phyloP scores from a whole-genome alignment of 129 eudicot genomes.

The Silybum marianum region DNA sequence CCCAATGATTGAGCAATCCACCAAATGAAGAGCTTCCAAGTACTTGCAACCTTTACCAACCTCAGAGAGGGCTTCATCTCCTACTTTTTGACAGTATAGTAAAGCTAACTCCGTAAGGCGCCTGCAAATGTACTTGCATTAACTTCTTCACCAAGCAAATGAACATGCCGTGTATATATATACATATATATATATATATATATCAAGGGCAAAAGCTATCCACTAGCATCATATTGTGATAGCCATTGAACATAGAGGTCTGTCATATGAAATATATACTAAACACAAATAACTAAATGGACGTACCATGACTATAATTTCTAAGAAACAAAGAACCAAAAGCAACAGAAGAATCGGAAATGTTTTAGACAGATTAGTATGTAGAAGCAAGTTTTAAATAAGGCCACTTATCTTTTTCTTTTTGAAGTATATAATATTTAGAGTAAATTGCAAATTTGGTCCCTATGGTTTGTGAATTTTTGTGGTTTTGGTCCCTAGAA shows the following conservation, averaged over 20 bases:
- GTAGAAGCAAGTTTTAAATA: background rate
- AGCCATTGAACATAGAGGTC: background rate
- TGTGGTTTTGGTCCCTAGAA: no score
- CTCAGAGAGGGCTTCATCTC: slow-evolving; percentile 67
- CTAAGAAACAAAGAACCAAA: background rate
- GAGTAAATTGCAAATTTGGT: no score
- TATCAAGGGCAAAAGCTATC: background rate
- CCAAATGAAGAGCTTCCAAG: slow-evolving; percentile 86
- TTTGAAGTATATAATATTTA: background rate
- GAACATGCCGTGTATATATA: background rate
- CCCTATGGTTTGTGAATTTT: no score
- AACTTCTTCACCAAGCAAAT: slow-evolving; percentile 8
- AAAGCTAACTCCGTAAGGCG: slow-evolving; percentile 79
- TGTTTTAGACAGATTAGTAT: background rate
- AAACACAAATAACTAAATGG: background rate
- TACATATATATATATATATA: no score
- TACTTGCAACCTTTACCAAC: slow-evolving; percentile 89
- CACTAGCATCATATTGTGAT: slow-evolving; percentile 7
- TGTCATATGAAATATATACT: background rate
- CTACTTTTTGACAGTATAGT: slow-evolving; percentile 81
- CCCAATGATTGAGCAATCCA: slow-evolving; percentile 81
- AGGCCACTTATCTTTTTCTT: background rate
- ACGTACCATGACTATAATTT: background rate
- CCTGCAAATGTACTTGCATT: slow-evolving; percentile 49
- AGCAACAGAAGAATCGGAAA: background rate